phyloP scores from a whole-genome alignment of 768 basidiomycete species.

The Hygrophoropsis aurantiaca region DNA sequence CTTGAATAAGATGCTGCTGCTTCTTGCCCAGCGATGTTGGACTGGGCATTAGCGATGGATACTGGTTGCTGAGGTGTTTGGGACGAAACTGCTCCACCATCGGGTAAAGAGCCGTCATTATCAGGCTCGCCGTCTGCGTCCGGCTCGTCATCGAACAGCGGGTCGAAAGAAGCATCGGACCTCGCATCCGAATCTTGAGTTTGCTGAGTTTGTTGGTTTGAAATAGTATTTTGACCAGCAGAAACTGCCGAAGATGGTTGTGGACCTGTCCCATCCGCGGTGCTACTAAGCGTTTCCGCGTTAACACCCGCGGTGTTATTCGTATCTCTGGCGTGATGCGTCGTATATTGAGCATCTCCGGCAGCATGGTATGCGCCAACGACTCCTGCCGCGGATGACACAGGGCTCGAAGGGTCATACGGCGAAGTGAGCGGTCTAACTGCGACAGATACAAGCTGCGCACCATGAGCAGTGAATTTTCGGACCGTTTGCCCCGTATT shows the following conservation, averaged over 20 bases:
- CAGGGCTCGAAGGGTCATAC: conserved; percentile 29
- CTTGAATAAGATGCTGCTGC: conserved; percentile 17
- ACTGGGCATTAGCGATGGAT: conserved; percentile 8
- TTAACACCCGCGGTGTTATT: conserved; percentile 17
- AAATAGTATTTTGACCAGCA: conserved; percentile 22
- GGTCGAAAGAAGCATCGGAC: conserved; percentile 83
- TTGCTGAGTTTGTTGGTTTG: conserved; percentile 20
- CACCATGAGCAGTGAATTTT: conserved; percentile 76
- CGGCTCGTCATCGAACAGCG: conserved; percentile 86
- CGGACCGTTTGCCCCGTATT: conserved; percentile 83
- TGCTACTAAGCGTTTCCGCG: conserved; percentile 18
- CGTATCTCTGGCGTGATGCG: conserved; percentile 9
- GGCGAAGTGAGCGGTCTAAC: conserved; percentile 61
- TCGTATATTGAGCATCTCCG: neutral
- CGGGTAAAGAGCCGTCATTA: conserved; percentile 10
- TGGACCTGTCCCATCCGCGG: conserved; percentile 18
- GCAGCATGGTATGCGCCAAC: conserved; percentile 13
- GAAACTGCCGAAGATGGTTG: conserved; percentile 16
- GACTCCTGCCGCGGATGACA: conserved; percentile 22
- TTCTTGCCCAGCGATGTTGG: conserved; percentile 30
- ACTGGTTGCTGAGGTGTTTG: conserved; percentile 15
- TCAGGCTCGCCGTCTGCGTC: conserved; percentile 55
- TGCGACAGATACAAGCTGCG: conserved; percentile 81
- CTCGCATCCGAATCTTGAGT: conserved; percentile 56
- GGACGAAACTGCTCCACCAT: conserved; percentile 15